phyloP scores from a whole-genome alignment of 2,329 filamentous ascomycete species.

The Pseudocercospora fijiensis region DNA sequence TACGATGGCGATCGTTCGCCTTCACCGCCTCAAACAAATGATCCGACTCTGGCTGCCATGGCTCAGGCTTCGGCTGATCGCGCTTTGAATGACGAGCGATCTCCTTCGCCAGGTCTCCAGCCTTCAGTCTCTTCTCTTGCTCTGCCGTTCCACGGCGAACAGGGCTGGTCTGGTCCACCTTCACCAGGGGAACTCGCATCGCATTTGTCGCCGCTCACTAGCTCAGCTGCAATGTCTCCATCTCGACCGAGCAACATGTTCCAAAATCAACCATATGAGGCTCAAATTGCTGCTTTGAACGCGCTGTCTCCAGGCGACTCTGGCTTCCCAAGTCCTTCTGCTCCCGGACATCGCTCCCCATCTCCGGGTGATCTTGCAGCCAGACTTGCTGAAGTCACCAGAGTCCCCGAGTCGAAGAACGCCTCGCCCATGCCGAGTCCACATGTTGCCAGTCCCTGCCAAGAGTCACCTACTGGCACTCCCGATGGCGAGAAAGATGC shows the following conservation, averaged over 20 bases:
- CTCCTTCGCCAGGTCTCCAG: slow-evolving; percentile 3
- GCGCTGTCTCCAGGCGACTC: background rate
- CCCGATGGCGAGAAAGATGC: slow-evolving; percentile 3
- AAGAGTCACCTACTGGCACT: background rate
- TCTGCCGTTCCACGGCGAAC: background rate
- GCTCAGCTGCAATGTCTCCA: background rate
- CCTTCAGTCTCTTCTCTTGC: slow-evolving; percentile 11
- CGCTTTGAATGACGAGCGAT: background rate
- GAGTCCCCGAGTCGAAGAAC: background rate
- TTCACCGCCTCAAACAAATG: background rate
- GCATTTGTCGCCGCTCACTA: slow-evolving; percentile 6
- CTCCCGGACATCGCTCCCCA: background rate
- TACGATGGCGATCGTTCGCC: background rate
- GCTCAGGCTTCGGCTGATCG: background rate
- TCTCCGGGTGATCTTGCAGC: slow-evolving; percentile 3
- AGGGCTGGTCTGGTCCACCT: background rate
- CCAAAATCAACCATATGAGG: slow-evolving; percentile 4
- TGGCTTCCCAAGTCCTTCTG: slow-evolving; percentile 1
- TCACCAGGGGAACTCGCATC: slow-evolving; percentile 9
- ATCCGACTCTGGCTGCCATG: slow-evolving; percentile 1
- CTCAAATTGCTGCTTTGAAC: slow-evolving; percentile 12
- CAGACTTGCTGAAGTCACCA: background rate
- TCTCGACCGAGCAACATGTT: background rate
- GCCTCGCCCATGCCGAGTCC: background rate
- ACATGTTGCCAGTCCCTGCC: background rate